Conservation (phyloP, 306 rosid species). For the Cucurbita argyrosperma region DNA sequence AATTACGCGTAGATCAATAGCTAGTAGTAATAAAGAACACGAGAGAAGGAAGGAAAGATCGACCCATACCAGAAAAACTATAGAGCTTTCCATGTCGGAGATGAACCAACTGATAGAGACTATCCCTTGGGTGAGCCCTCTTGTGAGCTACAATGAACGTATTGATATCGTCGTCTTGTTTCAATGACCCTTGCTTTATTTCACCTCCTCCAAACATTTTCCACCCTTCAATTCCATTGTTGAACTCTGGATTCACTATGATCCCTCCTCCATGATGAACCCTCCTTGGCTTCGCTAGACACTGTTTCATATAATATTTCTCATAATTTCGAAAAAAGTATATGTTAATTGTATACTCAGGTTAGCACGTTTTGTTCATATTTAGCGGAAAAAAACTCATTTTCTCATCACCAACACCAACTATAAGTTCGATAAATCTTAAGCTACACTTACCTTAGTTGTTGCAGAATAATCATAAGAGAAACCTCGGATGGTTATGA, state of each 20-base stretch:
- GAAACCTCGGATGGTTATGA: slow-evolving; percentile 15
- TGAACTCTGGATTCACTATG: slow-evolving; percentile 60
- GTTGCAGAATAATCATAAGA: slow-evolving; percentile 49
- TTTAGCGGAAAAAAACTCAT: background rate
- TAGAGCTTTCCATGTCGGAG: slow-evolving; percentile 39
- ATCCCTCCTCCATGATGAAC: slow-evolving; percentile 67
- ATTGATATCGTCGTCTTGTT: slow-evolving; percentile 25
- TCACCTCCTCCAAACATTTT: slow-evolving; percentile 34
- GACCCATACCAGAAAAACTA: slow-evolving; percentile 40
- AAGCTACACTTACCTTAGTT: slow-evolving; percentile 35
- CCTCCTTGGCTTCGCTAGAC: slow-evolving; percentile 36
- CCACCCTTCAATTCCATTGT: slow-evolving; percentile 47
- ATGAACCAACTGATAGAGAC: slow-evolving; percentile 46
- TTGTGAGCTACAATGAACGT: slow-evolving; percentile 35
- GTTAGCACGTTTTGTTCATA: too few species aligned
- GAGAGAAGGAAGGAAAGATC: background rate
- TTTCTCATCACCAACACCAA: background rate
- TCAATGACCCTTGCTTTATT: slow-evolving; percentile 28
- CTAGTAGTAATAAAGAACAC: background rate
- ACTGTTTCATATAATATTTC: slow-evolving; percentile 21
- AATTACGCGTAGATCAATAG: background rate
- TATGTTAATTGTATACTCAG: too few species aligned
- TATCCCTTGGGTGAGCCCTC: slow-evolving; percentile 33
- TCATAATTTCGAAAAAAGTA: background rate
- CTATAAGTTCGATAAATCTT: background rate